Percentiles rank a stretch among this genome's conserved stretches.
Evolutionary conservation across 2,329 filamentous ascomycete species (phyloP).

Genomic region (Ceratocystis cacaofunesta): DNA sequence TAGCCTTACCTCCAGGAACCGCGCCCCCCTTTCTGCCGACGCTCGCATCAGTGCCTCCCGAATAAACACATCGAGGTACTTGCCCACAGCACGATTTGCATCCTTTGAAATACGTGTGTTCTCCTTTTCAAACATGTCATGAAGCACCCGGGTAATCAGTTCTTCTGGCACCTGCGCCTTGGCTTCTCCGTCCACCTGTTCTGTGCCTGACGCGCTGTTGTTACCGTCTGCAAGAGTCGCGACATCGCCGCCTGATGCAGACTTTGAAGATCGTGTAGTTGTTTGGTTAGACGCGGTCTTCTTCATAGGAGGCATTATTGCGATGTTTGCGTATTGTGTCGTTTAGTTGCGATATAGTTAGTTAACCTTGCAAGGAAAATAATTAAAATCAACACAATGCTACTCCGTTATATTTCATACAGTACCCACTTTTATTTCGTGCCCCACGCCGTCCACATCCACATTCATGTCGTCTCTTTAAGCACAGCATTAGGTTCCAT

Average conservation of each 20-base stretch:
- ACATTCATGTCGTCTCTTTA: too few relatives aligned
- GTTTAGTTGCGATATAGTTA: too few relatives aligned
- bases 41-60: slow-evolving; percentile 74
- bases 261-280: background rate
- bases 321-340: background rate
- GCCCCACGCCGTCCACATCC: too few relatives aligned
- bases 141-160: slow-evolving; percentile 60
- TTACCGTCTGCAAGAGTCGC: slow-evolving; percentile 20
- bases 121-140: slow-evolving; percentile 62
- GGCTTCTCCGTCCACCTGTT: slow-evolving; percentile 23
- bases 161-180: slow-evolving; percentile 50
- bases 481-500: too few relatives aligned
- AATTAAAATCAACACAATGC: too few relatives aligned
- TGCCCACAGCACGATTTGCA: slow-evolving; percentile 60
- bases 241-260: background rate
- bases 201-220: background rate
- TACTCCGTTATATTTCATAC: too few relatives aligned
- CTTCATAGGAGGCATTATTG: background rate
- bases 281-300: slow-evolving; percentile 16
- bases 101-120: slow-evolving; percentile 61
- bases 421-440: too few relatives aligned
- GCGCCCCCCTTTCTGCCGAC: slow-evolving; percentile 51
- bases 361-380: too few relatives aligned
- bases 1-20: slow-evolving; percentile 55
- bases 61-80: slow-evolving; percentile 85